phyloP scores from a whole-genome alignment of 345 rosid genomes.

The Pugionium cornutum region DNA sequence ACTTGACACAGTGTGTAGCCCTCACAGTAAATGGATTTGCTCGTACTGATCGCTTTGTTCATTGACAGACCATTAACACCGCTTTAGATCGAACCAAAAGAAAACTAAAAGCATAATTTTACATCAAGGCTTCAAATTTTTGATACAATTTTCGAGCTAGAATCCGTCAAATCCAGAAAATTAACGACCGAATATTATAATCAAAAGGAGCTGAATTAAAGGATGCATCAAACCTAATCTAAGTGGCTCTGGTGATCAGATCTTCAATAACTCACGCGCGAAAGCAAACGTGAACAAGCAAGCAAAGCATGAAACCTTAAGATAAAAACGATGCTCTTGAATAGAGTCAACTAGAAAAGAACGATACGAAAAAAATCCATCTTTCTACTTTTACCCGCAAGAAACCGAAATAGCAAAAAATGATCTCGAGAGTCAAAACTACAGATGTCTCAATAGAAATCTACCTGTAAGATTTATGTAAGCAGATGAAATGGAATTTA shows the following conservation, averaged over 20 bases:
- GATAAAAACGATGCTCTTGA: neutral
- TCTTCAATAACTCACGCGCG: slow-evolving; percentile 1
- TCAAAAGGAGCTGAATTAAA: neutral
- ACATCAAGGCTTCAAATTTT: neutral
- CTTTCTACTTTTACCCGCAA: neutral
- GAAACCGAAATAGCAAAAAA: slow-evolving; percentile 1
- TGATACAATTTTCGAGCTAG: neutral
- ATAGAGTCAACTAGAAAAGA: neutral
- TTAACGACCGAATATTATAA: neutral
- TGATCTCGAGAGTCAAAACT: neutral
- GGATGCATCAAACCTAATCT: slow-evolving; percentile 18
- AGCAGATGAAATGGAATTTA: neutral
- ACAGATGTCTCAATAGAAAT: neutral
- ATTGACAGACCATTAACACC: neutral
- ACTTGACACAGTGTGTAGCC: neutral
- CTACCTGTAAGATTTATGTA: slow-evolving; percentile 4
- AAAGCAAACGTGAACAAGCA: neutral
- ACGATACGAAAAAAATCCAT: neutral
- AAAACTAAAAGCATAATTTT: neutral
- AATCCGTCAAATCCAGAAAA: neutral
- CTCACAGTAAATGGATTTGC: neutral
- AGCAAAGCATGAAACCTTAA: slow-evolving; percentile 4
- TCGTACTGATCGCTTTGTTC: neutral
- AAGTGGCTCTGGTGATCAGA: neutral
- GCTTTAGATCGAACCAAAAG: neutral